phyloP scores from a whole-genome alignment of 2,329 filamentous ascomycete genomes.

The Arthrobotrys entomopaga region DNA sequence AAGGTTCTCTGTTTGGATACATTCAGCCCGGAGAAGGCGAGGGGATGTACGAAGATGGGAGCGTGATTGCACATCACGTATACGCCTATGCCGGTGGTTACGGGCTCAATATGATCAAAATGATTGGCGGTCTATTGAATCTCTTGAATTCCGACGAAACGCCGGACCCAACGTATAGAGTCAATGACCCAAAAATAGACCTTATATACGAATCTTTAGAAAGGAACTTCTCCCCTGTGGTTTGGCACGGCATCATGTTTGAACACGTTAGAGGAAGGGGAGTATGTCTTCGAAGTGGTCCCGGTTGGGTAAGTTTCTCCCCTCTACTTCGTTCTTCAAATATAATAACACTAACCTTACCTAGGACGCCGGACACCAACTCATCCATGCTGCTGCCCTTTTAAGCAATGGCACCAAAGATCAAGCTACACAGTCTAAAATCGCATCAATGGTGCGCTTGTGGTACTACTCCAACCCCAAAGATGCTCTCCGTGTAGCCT shows the following conservation, averaged over 20 bases:
- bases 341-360: neutral
- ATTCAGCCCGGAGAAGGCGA: slow-evolving; percentile 38
- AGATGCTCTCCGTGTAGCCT: neutral
- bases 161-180: slow-evolving; percentile 8
- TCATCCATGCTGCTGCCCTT: slow-evolving; percentile 24
- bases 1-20: slow-evolving; percentile 29
- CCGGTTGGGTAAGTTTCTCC: slow-evolving; percentile 25
- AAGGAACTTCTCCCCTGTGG: slow-evolving; percentile 38
- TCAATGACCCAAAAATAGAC: slow-evolving; percentile 11
- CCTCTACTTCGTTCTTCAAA: neutral
- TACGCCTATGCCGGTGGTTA: slow-evolving; percentile 54
- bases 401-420: slow-evolving; percentile 16
- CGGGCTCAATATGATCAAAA: slow-evolving; percentile 29
- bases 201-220: slow-evolving; percentile 40
- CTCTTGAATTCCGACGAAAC: slow-evolving; percentile 30
- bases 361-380: slow-evolving; percentile 16
- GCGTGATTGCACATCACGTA: slow-evolving; percentile 51
- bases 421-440: neutral
- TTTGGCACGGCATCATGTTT: slow-evolving; percentile 45
- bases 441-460: slow-evolving; percentile 25
- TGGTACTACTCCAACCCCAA: slow-evolving; percentile 27
- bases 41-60: slow-evolving; percentile 50
- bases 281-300: slow-evolving; percentile 11
- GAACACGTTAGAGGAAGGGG: slow-evolving; percentile 41
- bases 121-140: slow-evolving; percentile 14